Conservation (phyloP, 2,329 filamentous ascomycete genomes). For the Fonsecaea erecta region DNA sequence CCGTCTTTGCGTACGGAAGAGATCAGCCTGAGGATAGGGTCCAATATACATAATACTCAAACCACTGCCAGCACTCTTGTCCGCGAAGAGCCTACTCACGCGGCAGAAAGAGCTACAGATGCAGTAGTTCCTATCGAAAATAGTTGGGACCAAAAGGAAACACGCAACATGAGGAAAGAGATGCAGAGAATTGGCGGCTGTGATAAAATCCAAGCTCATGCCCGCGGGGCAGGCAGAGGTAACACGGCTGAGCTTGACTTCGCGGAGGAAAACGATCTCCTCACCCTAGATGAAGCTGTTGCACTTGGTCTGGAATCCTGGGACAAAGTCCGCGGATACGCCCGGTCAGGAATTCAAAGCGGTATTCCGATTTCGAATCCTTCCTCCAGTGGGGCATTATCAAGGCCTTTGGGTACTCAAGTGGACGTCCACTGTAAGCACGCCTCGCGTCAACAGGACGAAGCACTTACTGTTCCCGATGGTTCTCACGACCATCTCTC, state of each 20-base stretch:
- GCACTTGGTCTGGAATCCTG: conserved; percentile 1
- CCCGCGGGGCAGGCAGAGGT: not conserved
- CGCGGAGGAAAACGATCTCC: not conserved
- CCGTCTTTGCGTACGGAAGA: conserved; percentile 24
- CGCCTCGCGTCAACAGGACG: not conserved
- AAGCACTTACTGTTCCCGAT: not conserved
- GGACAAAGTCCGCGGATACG: conserved; percentile 2
- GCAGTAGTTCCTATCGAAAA: not conserved
- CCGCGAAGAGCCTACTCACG: not conserved
- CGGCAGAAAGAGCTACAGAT: not conserved
- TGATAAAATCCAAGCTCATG: not conserved
- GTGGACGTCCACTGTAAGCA: not conserved
- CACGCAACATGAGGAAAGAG: not conserved
- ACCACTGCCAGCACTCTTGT: conserved; percentile 6
- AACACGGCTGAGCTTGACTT: not conserved
- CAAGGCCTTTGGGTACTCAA: not conserved
- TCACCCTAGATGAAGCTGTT: conserved; percentile 3
- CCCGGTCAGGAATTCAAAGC: not conserved
- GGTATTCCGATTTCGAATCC: not conserved
- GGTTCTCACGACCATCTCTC: not conserved
- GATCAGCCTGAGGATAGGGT: conserved; percentile 35
- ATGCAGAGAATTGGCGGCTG: no score
- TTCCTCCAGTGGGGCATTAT: not conserved
- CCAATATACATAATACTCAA: conserved; percentile 31
- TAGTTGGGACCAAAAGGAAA: not conserved